Conservation (phyloP, 2,329 filamentous ascomycete species). For the Neonectria sp. region DNA sequence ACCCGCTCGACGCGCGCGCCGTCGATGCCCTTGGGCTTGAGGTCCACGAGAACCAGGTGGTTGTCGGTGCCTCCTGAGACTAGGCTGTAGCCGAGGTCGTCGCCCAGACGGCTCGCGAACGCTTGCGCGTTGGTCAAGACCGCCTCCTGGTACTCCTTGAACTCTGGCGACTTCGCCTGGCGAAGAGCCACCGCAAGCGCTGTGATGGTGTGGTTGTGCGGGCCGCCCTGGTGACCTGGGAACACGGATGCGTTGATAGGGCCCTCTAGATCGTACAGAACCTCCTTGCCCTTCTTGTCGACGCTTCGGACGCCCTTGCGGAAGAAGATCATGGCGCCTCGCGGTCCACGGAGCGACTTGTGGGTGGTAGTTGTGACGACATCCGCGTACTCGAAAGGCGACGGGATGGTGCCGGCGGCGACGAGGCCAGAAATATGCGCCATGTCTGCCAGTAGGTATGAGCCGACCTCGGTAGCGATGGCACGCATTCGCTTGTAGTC, state of each 20-base stretch:
- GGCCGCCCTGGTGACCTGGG: conserved; percentile 95
- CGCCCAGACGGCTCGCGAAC: conserved; percentile 76
- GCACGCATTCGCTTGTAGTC: conserved; percentile 92
- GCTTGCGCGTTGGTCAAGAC: conserved; percentile 91
- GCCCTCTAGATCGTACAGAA: conserved; percentile 86
- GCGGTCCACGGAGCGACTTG: conserved; percentile 93
- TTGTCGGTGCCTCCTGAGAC: conserved; percentile 95
- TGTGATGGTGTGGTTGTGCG: conserved; percentile 98
- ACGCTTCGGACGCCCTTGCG: conserved; percentile 87
- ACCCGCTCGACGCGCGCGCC: conserved; percentile 90
- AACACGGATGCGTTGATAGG: conserved; percentile 97
- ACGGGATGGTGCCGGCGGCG: conserved; percentile 88
- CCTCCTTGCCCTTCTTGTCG: conserved; percentile 85
- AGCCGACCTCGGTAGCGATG: conserved; percentile 88
- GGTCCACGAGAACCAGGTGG: conserved; percentile 91
- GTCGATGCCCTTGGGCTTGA: conserved; percentile 88
- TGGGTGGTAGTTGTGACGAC: conserved; percentile 98
- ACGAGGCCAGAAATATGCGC: conserved; percentile 95
- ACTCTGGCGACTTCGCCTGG: conserved; percentile 88
- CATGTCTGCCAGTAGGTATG: conserved; percentile 94
- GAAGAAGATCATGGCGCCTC: conserved; percentile 98
- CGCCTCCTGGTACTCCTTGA: conserved; percentile 89
- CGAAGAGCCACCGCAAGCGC: conserved; percentile 92
- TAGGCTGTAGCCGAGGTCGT: conserved; percentile 84
- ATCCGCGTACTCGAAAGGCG: conserved; percentile 89